These are phyloP conservation scores for Ogataea paraovalis DNA, from an alignment of 805 yeast genomes.

Conservation along the genomic window DNA sequence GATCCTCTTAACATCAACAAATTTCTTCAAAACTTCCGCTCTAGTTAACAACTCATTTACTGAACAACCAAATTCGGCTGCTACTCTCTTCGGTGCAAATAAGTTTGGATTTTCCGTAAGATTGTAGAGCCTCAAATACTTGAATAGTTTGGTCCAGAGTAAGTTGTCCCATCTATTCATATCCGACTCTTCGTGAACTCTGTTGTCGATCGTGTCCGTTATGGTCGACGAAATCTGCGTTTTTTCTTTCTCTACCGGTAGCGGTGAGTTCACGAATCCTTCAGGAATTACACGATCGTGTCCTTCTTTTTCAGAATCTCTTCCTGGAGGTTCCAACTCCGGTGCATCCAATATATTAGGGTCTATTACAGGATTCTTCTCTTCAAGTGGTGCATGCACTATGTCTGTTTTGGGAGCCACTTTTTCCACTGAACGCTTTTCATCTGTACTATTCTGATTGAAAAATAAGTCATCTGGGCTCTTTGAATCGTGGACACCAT, in stretches of 20 bases:
- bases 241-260: too few relatives aligned
- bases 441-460: background rate
- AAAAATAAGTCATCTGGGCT: background rate
- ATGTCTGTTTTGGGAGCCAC: too few relatives aligned
- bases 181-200: background rate
- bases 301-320: too few relatives aligned
- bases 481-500: background rate
- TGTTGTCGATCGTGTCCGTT: too few relatives aligned
- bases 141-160: conserved; percentile 23
- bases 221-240: too few relatives aligned
- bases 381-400: too few relatives aligned
- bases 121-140: conserved; percentile 19
- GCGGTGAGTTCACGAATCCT: too few relatives aligned
- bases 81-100: conserved; percentile 10
- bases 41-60: conserved; percentile 22
- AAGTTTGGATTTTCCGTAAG: conserved; percentile 12
- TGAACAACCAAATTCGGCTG: conserved; percentile 21
- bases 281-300: too few relatives aligned
- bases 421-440: too few relatives aligned
- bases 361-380: too few relatives aligned
- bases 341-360: too few relatives aligned
- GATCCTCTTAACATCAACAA: conserved; percentile 18
- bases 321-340: too few relatives aligned
- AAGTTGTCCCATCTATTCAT: conserved; percentile 16
- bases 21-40: conserved; percentile 15